A percentile compares a stretch with the other conserved stretches of the same genome.
Conservation (phyloP, 257 asterid genomes). For the Paulownia fortunei region DNA sequence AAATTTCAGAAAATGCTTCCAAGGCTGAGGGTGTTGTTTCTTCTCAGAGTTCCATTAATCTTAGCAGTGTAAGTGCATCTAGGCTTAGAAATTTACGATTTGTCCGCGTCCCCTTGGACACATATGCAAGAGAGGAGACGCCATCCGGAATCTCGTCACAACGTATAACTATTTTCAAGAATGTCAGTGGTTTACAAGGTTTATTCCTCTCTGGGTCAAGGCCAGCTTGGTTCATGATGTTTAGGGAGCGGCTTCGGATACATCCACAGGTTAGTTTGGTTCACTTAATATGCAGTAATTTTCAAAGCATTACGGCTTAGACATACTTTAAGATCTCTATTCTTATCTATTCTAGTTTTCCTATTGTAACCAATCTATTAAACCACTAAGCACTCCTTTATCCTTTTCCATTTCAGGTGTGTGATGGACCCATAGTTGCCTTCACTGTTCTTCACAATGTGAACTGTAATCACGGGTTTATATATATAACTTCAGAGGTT, state of each 20-base stretch:
- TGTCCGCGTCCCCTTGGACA: conserved; percentile 68
- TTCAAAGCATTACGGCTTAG: conserved; percentile 1
- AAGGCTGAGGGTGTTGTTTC: conserved; percentile 58
- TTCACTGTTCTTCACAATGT: conserved; percentile 98
- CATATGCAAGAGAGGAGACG: conserved; percentile 80
- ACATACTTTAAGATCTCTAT: neutral
- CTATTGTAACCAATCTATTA: conserved; percentile 1
- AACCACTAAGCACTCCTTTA: conserved; percentile 22
- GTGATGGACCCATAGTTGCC: conserved; percentile 94
- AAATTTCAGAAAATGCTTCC: conserved; percentile 67
- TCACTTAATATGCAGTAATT: conserved; percentile 23
- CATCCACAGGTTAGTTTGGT: conserved; percentile 85
- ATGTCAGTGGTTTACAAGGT: conserved; percentile 93
- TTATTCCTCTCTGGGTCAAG: conserved; percentile 79
- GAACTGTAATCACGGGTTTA: conserved; percentile 94
- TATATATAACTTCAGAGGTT: conserved; percentile 87
- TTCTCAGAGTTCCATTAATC: conserved; percentile 46
- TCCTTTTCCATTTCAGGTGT: conserved; percentile 61
- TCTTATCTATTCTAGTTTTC: neutral
- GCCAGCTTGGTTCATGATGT: conserved; percentile 94
- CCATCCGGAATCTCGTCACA: conserved; percentile 65
- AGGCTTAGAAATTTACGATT: conserved; percentile 92
- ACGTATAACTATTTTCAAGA: conserved; percentile 77
- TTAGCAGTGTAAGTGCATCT: conserved; percentile 64
- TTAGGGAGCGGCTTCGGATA: conserved; percentile 86